Percentiles rank a stretch among this genome's conserved stretches.
phyloP scores from a whole-genome alignment of 768 basidiomycete species.

The Lentinus brumalis region DNA sequence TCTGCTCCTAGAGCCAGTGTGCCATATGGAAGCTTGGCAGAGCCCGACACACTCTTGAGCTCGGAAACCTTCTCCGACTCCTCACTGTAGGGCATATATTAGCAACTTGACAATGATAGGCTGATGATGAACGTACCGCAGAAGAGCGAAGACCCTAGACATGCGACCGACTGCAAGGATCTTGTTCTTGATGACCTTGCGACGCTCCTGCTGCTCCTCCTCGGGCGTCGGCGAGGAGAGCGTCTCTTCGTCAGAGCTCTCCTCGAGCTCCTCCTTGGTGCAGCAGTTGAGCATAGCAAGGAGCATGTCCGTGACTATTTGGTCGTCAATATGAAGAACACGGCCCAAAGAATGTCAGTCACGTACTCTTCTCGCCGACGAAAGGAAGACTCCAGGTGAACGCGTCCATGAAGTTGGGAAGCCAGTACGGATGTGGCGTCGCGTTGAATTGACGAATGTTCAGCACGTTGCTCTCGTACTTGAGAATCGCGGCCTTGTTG shows the following conservation, averaged over 20 bases:
- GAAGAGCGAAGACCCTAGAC: slow-evolving; percentile 92
- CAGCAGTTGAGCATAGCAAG: slow-evolving; percentile 97
- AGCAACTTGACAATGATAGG: neutral
- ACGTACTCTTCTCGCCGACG: slow-evolving; percentile 93
- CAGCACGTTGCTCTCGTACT: slow-evolving; percentile 99
- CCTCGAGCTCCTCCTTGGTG: slow-evolving; percentile 95
- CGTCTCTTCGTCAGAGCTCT: slow-evolving; percentile 52
- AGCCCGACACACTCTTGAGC: slow-evolving; percentile 87
- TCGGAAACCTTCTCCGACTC: slow-evolving; percentile 98
- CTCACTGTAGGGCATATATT: slow-evolving; percentile 56
- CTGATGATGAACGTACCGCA: slow-evolving; percentile 64
- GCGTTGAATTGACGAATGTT: slow-evolving; percentile 99
- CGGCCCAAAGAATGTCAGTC: neutral
- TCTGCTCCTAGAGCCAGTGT: slow-evolving; percentile 87
- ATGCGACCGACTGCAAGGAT: slow-evolving; percentile 97
- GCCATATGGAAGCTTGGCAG: slow-evolving; percentile 76
- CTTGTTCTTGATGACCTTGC: slow-evolving; percentile 96
- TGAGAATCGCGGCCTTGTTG: slow-evolving; percentile 98
- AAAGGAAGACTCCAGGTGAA: slow-evolving; percentile 99
- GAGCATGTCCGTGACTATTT: slow-evolving; percentile 95
- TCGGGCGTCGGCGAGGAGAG: slow-evolving; percentile 36
- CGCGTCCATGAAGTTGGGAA: slow-evolving; percentile 97
- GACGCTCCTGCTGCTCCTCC: slow-evolving; percentile 66
- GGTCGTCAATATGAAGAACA: neutral
- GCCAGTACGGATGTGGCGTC: slow-evolving; percentile 92